Evolutionary conservation across 148 eudicot genomes (phyloP).

Genomic region (Rhododendron kiyosumense): DNA sequence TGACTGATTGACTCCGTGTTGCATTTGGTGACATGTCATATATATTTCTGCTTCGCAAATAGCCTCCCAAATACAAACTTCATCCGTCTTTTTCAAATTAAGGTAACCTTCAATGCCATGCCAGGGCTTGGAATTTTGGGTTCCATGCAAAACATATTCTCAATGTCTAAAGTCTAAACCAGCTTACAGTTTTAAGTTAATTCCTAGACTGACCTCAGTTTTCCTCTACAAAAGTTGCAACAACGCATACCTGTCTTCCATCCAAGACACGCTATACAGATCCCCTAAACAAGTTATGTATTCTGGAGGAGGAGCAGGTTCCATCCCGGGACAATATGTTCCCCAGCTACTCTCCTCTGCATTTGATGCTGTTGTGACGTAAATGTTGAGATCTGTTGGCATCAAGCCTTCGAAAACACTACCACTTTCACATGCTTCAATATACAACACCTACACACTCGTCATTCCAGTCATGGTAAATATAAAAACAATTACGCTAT

Average conservation of each 20-base stretch:
- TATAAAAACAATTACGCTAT: not conserved
- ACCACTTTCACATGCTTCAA: conserved; percentile 83
- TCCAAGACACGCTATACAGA: conserved; percentile 81
- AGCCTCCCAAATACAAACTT: not conserved
- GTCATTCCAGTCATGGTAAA: not conserved
- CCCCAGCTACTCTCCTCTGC: conserved; percentile 79
- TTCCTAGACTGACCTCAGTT: not conserved
- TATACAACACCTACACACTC: conserved; percentile 49
- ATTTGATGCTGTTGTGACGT: conserved; percentile 69
- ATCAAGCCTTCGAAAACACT: conserved; percentile 68
- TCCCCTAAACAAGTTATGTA: conserved; percentile 70
- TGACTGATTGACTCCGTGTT: not conserved
- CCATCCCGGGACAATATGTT: conserved; percentile 70
- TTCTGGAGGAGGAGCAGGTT: conserved; percentile 52
- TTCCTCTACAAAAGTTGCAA: not conserved
- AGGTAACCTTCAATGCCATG: not conserved
- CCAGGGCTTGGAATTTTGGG: not conserved
- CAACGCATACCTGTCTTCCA: conserved; percentile 64
- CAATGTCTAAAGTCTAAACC: not conserved
- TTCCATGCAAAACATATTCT: not conserved
- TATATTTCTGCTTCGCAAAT: not conserved
- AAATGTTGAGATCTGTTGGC: conserved; percentile 47
- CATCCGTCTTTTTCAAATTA: not conserved
- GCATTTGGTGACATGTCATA: not conserved
- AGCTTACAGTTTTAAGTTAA: not conserved